Conservation (phyloP, 140 eudicot genomes). For the Cichorium intybus region DNA sequence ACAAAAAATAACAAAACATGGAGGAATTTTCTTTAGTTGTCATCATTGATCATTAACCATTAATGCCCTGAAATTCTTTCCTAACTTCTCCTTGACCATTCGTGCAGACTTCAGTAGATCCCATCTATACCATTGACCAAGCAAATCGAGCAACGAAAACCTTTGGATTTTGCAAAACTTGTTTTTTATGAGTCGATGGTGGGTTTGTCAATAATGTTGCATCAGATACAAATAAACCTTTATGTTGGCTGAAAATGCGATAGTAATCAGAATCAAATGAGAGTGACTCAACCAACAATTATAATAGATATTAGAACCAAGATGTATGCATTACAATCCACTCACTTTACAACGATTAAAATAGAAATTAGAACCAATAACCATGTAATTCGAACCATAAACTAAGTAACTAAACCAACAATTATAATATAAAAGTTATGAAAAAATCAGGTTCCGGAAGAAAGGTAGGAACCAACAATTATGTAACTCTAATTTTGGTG, state of each 20-base stretch:
- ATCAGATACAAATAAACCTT: conserved; percentile 53
- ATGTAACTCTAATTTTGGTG: too few relatives aligned
- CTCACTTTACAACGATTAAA: too few relatives aligned
- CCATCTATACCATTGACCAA: conserved; percentile 51
- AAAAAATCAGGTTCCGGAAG: too few relatives aligned
- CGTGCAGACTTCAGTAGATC: conserved; percentile 26
- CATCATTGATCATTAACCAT: conserved; percentile 14
- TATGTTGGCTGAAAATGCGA: conserved; percentile 26
- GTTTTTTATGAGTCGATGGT: conserved; percentile 27
- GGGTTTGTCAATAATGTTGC: conserved; percentile 49
- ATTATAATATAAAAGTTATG: too few relatives aligned
- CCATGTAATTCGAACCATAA: too few relatives aligned
- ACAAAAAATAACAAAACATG: not conserved
- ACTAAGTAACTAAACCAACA: too few relatives aligned
- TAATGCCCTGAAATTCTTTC: conserved; percentile 42
- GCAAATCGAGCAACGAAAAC: conserved; percentile 42
- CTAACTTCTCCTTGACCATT: conserved; percentile 49
- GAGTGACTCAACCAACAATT: too few relatives aligned
- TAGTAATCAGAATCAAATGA: conserved; percentile 46
- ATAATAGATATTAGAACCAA: too few relatives aligned
- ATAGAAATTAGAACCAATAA: too few relatives aligned
- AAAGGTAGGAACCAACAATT: too few relatives aligned
- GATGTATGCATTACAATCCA: too few relatives aligned
- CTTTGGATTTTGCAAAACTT: conserved; percentile 4
- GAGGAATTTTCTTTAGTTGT: too few relatives aligned